These are phyloP conservation scores for Extremus antarcticus DNA, from an alignment of 495 filamentous ascomycete species.

Conservation along the genomic window DNA sequence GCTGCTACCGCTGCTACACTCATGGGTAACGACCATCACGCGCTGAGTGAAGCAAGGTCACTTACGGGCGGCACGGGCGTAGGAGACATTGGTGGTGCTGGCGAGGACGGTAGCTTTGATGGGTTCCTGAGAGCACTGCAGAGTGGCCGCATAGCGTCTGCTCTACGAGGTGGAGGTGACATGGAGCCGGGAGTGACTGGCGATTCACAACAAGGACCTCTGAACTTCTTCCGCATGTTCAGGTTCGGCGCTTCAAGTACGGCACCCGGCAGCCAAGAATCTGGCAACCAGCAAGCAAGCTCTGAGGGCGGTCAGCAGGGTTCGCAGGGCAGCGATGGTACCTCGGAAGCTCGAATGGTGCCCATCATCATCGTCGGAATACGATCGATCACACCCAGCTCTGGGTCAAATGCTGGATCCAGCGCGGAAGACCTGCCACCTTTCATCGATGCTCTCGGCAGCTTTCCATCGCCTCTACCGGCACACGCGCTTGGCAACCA, in stretches of 20 bases:
- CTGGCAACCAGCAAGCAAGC: background rate
- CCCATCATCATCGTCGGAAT: conserved; percentile 66
- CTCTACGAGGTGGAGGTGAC: conserved; percentile 28
- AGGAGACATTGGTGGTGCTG: conserved; percentile 19
- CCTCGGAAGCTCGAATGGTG: conserved; percentile 49
- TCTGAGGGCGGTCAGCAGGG: conserved; percentile 14
- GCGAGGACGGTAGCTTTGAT: conserved; percentile 37
- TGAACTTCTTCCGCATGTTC: conserved; percentile 41
- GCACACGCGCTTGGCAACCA: conserved; percentile 18
- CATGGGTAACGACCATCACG: conserved; percentile 34
- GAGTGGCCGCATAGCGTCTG: conserved; percentile 36
- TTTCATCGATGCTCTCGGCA: conserved; percentile 49
- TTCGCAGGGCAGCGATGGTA: conserved; percentile 38
- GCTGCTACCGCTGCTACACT: conserved; percentile 37
- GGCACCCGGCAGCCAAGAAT: background rate
- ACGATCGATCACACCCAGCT: conserved; percentile 47
- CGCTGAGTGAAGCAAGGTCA: conserved; percentile 29
- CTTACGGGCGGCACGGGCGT: conserved; percentile 14
- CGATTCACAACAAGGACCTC: conserved; percentile 21
- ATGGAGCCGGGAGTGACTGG: conserved; percentile 20
- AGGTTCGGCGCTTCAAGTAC: conserved; percentile 30
- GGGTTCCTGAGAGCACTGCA: conserved; percentile 35
- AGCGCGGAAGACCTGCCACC: conserved; percentile 44
- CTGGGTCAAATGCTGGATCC: conserved; percentile 34
- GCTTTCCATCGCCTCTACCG: conserved; percentile 30